phyloP scores from a whole-genome alignment of 176 grass and related monocot genomes.

The Calamus simplicifolius region DNA sequence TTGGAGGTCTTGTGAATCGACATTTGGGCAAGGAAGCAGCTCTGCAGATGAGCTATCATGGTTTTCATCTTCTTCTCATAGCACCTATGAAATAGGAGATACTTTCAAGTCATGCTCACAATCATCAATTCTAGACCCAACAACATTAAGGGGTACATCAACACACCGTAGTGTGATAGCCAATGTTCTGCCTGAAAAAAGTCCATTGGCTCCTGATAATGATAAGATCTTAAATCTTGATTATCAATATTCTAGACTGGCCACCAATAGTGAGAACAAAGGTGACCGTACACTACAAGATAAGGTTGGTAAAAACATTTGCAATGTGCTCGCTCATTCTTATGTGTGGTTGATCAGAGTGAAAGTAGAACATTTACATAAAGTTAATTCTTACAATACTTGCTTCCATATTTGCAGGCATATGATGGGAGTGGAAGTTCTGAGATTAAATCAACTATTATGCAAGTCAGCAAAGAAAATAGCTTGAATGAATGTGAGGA shows the following conservation, averaged over 20 bases:
- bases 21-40: constrained; percentile 34
- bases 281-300: background rate
- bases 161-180: background rate
- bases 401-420: background rate
- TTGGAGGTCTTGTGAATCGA: constrained; percentile 28
- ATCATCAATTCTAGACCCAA: constrained; percentile 1
- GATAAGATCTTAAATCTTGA: background rate
- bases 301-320: background rate
- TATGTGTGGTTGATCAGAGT: background rate
- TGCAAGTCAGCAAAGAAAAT: background rate
- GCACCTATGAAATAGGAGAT: constrained; percentile 8
- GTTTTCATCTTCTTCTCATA: constrained; percentile 30
- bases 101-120: constrained; percentile 1
- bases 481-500: background rate
- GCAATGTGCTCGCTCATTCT: background rate
- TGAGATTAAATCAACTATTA: constrained; percentile 1
- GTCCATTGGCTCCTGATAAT: background rate
- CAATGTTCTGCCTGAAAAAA: background rate
- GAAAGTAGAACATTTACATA: no score
- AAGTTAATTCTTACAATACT: no score
- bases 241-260: background rate
- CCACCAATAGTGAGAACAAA: background rate
- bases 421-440: background rate
- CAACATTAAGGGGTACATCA: constrained; percentile 1
- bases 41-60: constrained; percentile 27